Percentiles rank a stretch among this genome's conserved stretches.
Evolutionary conservation across 1,139 yeast species (phyloP).

Genomic region (Saccharomyces hybrid): DNA sequence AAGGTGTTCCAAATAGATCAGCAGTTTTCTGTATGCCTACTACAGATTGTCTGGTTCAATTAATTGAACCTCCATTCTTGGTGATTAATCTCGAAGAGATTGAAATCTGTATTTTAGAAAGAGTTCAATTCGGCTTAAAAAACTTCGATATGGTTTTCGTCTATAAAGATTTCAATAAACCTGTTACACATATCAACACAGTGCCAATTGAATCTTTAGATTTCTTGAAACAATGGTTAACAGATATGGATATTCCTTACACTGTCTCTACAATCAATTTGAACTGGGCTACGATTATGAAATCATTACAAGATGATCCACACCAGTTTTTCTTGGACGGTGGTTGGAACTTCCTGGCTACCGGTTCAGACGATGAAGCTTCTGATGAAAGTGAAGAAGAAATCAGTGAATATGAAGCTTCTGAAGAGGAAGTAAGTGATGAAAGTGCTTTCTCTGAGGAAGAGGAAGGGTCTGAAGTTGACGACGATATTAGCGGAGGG

Average conservation of each 20-base stretch:
- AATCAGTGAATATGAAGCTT: conserved; percentile 37
- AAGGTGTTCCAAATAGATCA: conserved; percentile 94
- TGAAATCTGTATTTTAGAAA: conserved; percentile 90
- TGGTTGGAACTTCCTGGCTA: conserved; percentile 90
- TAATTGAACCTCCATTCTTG: conserved; percentile 90
- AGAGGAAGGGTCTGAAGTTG: too few relatives aligned
- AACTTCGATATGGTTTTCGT: conserved; percentile 95
- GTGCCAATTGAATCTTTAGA: conserved; percentile 90
- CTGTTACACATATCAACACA: conserved; percentile 89
- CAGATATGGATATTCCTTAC: conserved; percentile 90
- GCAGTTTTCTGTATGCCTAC: conserved; percentile 96
- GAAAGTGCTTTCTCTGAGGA: conserved; percentile 58
- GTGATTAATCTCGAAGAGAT: conserved; percentile 88
- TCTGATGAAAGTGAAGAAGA: conserved; percentile 50
- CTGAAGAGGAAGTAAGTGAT: conserved; percentile 61
- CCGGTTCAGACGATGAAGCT: conserved; percentile 56
- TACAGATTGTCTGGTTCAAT: conserved; percentile 89
- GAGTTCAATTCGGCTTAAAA: conserved; percentile 94
- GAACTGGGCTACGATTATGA: conserved; percentile 95
- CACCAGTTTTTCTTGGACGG: conserved; percentile 90
- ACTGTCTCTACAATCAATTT: conserved; percentile 93
- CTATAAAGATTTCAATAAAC: conserved; percentile 78
- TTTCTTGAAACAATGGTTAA: conserved; percentile 91
- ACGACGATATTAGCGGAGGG: too few relatives aligned
- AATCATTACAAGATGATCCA: conserved; percentile 86